Evolutionary conservation across 345 rosid genomes (phyloP).

Genomic region (Rubroshorea leprosula): DNA sequence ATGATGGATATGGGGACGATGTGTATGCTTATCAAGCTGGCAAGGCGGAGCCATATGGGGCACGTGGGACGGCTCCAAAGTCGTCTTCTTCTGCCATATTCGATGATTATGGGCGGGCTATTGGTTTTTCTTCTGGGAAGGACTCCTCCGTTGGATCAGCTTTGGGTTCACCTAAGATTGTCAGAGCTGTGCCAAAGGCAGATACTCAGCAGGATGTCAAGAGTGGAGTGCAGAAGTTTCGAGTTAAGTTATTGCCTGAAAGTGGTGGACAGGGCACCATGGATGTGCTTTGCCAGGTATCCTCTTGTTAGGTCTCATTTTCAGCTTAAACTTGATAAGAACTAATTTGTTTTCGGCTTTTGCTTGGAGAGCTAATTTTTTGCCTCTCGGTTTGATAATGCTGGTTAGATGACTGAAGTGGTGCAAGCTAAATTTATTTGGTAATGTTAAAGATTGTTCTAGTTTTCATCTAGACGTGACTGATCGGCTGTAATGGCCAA

Average conservation of each 20-base stretch:
- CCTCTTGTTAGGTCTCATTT: not conserved
- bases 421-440: too few relatives aligned
- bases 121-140: constrained; percentile 52
- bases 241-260: constrained; percentile 88
- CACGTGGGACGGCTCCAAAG: constrained; percentile 85
- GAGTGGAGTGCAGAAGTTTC: constrained; percentile 89
- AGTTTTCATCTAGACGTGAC: too few relatives aligned
- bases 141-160: constrained; percentile 37
- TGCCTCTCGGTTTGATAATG: not conserved
- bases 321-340: not conserved
- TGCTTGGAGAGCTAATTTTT: not conserved
- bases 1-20: constrained; percentile 73
- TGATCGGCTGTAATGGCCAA: too few relatives aligned
- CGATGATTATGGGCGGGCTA: constrained; percentile 91
- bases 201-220: constrained; percentile 74
- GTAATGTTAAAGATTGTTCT: not conserved
- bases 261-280: constrained; percentile 73
- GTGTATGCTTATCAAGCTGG: constrained; percentile 82
- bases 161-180: constrained; percentile 57
- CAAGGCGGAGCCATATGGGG: constrained; percentile 85
- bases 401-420: too few relatives aligned
- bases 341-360: not conserved
- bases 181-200: constrained; percentile 84
- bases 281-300: constrained; percentile 96
- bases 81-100: constrained; percentile 66